A percentile compares a stretch with the other conserved stretches of the same genome.
phyloP scores from a whole-genome alignment of 805 yeast genomes.

The Saccharomycopsis vini region DNA sequence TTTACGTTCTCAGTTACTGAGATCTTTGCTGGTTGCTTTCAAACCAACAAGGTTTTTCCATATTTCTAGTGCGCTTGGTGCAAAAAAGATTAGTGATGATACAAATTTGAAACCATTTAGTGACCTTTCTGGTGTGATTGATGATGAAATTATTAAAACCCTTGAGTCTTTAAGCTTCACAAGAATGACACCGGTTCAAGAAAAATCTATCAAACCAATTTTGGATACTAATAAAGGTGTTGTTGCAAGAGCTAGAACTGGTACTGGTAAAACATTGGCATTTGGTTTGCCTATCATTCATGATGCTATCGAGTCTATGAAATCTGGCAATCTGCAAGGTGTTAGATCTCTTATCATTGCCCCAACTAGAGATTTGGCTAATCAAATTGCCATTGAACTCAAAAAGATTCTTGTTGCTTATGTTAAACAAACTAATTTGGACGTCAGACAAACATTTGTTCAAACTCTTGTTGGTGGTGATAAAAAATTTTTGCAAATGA shows the following conservation, averaged over 20 bases:
- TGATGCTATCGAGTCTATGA: slow-evolving; percentile 33
- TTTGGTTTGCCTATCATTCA: slow-evolving; percentile 76
- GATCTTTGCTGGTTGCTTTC: too few relatives aligned
- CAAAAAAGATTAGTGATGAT: too few relatives aligned
- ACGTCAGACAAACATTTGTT: slow-evolving; percentile 30
- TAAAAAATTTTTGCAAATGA: slow-evolving; percentile 31
- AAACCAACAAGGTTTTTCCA: too few relatives aligned
- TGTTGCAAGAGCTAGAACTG: slow-evolving; percentile 87
- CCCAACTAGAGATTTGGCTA: slow-evolving; percentile 87
- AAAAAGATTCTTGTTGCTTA: slow-evolving; percentile 3
- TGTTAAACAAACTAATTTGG: not conserved
- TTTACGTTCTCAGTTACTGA: too few relatives aligned
- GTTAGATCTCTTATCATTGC: slow-evolving; percentile 64
- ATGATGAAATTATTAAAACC: too few relatives aligned
- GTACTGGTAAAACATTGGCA: slow-evolving; percentile 91
- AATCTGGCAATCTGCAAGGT: slow-evolving; percentile 25
- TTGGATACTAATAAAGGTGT: slow-evolving; percentile 47
- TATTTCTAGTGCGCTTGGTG: too few relatives aligned
- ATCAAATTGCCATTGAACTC: slow-evolving; percentile 14
- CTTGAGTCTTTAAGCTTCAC: slow-evolving; percentile 9
- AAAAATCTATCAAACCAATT: slow-evolving; percentile 49
- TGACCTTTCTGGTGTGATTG: too few relatives aligned
- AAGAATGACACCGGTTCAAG: slow-evolving; percentile 63
- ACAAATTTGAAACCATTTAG: too few relatives aligned
- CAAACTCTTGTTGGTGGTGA: slow-evolving; percentile 64